These are phyloP conservation scores for Dimargaris verticillata DNA, from an alignment of 192 early-diverging fungal genomes.

Conservation along the genomic window DNA sequence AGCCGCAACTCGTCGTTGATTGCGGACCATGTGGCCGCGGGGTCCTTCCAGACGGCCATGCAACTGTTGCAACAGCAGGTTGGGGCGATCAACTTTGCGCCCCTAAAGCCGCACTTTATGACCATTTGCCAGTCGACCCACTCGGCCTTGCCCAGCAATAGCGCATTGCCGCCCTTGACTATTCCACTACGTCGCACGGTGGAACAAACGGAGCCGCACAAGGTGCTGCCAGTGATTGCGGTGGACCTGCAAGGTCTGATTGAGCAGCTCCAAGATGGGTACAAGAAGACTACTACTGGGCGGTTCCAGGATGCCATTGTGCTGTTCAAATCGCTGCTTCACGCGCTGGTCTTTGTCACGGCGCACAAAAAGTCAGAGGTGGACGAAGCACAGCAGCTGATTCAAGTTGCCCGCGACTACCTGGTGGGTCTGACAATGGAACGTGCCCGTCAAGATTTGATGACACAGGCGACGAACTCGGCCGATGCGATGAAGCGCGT, in stretches of 20 bases:
- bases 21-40: constrained; percentile 87
- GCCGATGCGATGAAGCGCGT: constrained; percentile 41
- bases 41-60: constrained; percentile 91
- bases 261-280: constrained; percentile 68
- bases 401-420: constrained; percentile 79
- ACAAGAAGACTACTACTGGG: constrained; percentile 59
- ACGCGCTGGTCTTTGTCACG: constrained; percentile 60
- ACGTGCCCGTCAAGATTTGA: constrained; percentile 44
- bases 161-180: constrained; percentile 39
- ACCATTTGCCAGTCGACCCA: constrained; percentile 64
- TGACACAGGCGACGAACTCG: constrained; percentile 18
- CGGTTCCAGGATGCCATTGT: constrained; percentile 66
- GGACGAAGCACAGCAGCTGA: constrained; percentile 62
- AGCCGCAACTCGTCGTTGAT: constrained; percentile 71
- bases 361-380: constrained; percentile 45
- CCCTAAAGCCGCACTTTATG: constrained; percentile 77
- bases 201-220: constrained; percentile 31
- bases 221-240: constrained; percentile 38
- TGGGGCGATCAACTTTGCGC: constrained; percentile 85
- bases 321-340: constrained; percentile 60
- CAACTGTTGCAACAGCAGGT: constrained; percentile 79
- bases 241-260: constrained; percentile 41
- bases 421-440: constrained; percentile 80
- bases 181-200: constrained; percentile 53
- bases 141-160: constrained; percentile 38